phyloP scores from a whole-genome alignment of 2,329 filamentous ascomycete genomes.

The Lachnellula occidentalis region DNA sequence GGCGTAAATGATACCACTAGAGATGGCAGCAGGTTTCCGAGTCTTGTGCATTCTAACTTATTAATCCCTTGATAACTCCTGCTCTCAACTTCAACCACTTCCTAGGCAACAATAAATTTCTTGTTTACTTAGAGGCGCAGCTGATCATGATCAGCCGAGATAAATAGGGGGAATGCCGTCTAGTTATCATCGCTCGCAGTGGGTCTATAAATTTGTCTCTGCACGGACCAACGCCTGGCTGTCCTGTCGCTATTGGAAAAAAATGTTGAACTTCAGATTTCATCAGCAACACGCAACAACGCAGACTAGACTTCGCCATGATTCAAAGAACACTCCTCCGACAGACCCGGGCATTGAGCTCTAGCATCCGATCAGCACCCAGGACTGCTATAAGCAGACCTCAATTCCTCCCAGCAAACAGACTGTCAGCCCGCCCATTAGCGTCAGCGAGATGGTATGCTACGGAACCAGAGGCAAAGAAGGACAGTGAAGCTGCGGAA shows the following conservation, averaged over 20 bases:
- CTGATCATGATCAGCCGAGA: not conserved
- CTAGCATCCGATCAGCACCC: constrained; percentile 27
- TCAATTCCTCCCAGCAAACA: constrained; percentile 36
- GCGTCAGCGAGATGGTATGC: constrained; percentile 30
- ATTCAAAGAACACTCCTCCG: constrained; percentile 46
- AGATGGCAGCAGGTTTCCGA: no score
- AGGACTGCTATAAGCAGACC: constrained; percentile 25
- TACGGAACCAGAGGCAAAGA: constrained; percentile 40
- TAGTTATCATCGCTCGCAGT: not conserved
- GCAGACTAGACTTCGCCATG: constrained; percentile 32
- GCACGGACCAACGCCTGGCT: not conserved
- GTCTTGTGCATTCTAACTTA: no score
- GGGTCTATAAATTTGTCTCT: not conserved
- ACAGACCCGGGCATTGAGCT: constrained; percentile 39
- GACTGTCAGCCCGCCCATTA: constrained; percentile 20
- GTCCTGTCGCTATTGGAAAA: not conserved
- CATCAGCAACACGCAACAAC: constrained; percentile 16
- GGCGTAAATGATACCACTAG: no score
- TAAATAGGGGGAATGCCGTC: not conserved
- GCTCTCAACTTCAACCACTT: no score
- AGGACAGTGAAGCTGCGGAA: constrained; percentile 36
- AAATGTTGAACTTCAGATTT: not conserved
- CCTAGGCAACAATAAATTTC: no score
- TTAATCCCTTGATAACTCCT: no score
- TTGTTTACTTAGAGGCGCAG: not conserved